Base-by-base conservation (phyloP, 768 basidiomycete species). In the Crassisporium funariophilum region DNA sequence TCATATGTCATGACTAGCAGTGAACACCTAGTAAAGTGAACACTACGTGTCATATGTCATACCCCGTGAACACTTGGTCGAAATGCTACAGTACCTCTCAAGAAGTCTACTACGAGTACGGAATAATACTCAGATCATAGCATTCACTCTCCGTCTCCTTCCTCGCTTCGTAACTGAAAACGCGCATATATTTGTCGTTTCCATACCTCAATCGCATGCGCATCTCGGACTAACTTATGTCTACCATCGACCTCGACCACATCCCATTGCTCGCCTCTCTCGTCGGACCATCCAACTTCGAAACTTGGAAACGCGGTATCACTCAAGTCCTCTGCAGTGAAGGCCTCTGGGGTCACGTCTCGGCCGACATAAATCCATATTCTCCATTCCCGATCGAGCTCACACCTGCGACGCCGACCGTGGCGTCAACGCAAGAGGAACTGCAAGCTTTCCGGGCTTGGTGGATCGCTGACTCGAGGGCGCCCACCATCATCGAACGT, bases 201-300 rank as follows among this genome's bases (percentile, higher is more conserved):
- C 15, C 24, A 17, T 44, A 20, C 20, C 20, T 24, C 35, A 38
- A 20, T 31, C 5, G 10, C 29, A 10, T 43, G 27, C 33, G 29
- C 29, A 33, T 21, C 13, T 13, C 10, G 33, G 11, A 19, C 13
- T 40, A 27, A 5, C 21, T 17, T 23, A 47, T 47, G 50, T 16
- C 50, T 23, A 48, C 40, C 4, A 52, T 47, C 35, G 47, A 52
- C 12, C 46, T 47, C n/a, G 46, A 52, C 20, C 50, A 52, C 19
- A 41, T 52, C n/a, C 36, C 38, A 24, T 29, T 52, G 16, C 50
- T 55, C 17, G 47, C 22, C 5, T 29, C 49, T 21, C 50, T 55
- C 17, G 47, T 29, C 5, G 34, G 47, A 15, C 7, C 39, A 10
- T 41, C 43, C 4, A 52, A 49, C n/a, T 55, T 31, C 29, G 31